Evolutionary conservation across 306 rosid species (phyloP).

Genomic region (Ceratonia siliqua): DNA sequence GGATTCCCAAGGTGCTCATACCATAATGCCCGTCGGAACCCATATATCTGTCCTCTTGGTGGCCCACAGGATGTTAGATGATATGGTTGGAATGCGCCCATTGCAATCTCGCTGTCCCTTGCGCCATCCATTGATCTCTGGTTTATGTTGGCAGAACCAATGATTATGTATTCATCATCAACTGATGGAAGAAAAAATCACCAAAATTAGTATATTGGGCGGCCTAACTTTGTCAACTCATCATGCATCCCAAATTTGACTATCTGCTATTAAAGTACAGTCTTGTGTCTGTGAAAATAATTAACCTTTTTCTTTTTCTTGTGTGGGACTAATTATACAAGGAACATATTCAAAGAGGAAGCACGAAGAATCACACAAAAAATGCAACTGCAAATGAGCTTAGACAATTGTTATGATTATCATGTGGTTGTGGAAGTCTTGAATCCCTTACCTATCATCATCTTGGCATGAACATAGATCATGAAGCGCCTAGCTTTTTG

Average conservation of each 20-base stretch:
- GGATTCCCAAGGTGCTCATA: slow-evolving; percentile 57
- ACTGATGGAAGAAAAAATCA: slow-evolving; percentile 41
- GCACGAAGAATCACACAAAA: background rate
- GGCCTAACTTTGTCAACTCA: too few species aligned
- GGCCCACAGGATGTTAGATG: slow-evolving; percentile 40
- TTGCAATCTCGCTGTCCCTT: slow-evolving; percentile 88
- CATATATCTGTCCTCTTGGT: slow-evolving; percentile 61
- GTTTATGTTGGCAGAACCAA: slow-evolving; percentile 92
- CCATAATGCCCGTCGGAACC: slow-evolving; percentile 71
- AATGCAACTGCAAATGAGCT: background rate
- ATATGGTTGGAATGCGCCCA: slow-evolving; percentile 81
- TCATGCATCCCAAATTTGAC: background rate
- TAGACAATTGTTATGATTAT: too few species aligned
- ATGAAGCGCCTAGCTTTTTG: slow-evolving; percentile 68
- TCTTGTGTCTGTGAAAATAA: too few species aligned
- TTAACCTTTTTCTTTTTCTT: too few species aligned
- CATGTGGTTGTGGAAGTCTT: background rate
- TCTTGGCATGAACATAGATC: slow-evolving; percentile 95
- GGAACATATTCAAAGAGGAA: background rate
- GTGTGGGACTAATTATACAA: background rate
- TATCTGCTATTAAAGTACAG: too few species aligned
- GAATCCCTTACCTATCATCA: slow-evolving; percentile 80
- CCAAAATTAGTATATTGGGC: background rate
- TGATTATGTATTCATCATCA: slow-evolving; percentile 88
- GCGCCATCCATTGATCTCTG: slow-evolving; percentile 91